Evolutionary conservation across 345 rosid genomes (phyloP).

Genomic region (Salix viminalis): DNA sequence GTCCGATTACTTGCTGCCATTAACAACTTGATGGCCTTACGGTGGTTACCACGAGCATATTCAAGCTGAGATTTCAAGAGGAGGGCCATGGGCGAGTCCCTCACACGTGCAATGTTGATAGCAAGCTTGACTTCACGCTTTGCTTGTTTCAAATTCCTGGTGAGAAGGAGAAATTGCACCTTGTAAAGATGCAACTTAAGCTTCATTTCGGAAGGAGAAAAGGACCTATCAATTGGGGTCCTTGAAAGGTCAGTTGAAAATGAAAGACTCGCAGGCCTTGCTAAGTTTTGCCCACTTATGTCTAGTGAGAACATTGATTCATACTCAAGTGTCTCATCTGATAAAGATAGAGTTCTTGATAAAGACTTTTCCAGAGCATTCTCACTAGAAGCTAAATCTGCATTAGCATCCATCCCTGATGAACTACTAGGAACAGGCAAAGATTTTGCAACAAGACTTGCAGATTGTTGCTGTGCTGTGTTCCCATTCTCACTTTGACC

Average conservation of each 20-base stretch:
- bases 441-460: constrained; percentile 54
- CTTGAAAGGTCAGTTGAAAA: constrained; percentile 54
- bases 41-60: constrained; percentile 89
- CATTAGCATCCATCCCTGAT: constrained; percentile 49
- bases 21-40: constrained; percentile 89
- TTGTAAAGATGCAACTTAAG: constrained; percentile 92
- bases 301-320: constrained; percentile 62
- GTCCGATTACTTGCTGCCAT: constrained; percentile 67
- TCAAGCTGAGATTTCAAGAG: constrained; percentile 95
- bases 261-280: constrained; percentile 49
- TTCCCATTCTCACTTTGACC: constrained; percentile 67
- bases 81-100: constrained; percentile 84
- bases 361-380: constrained; percentile 63
- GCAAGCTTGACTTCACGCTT: constrained; percentile 98
- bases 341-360: constrained; percentile 53
- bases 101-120: constrained; percentile 80
- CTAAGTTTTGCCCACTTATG: constrained; percentile 58
- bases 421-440: constrained; percentile 61
- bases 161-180: constrained; percentile 79
- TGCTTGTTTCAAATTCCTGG: constrained; percentile 84
- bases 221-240: constrained; percentile 48
- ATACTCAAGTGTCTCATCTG: constrained; percentile 79
- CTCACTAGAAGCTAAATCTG: constrained; percentile 48
- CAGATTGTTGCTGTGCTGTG: constrained; percentile 47
- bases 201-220: constrained; percentile 69